phyloP scores from a whole-genome alignment of 495 filamentous ascomycete genomes.

The Pyrenula massariospora region DNA sequence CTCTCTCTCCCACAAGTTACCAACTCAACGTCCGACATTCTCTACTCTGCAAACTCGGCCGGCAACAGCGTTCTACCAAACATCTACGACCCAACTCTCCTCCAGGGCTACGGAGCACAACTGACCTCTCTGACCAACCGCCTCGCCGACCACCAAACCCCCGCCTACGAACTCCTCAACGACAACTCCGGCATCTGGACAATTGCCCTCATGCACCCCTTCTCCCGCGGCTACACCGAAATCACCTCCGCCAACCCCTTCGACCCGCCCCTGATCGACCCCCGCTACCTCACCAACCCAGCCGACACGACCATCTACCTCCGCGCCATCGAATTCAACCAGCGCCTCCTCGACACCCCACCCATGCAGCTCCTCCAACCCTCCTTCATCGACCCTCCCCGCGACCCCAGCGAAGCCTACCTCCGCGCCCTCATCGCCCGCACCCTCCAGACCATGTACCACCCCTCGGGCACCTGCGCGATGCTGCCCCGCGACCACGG shows the following conservation, averaged over 20 bases:
- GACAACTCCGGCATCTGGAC: constrained; percentile 21
- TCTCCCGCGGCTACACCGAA: constrained; percentile 22
- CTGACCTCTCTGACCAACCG: constrained; percentile 14
- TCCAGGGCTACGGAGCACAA: constrained; percentile 14
- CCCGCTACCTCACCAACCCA: constrained; percentile 19
- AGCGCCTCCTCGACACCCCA: neutral
- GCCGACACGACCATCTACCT: constrained; percentile 11
- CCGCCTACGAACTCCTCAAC: constrained; percentile 17
- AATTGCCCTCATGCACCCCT: constrained; percentile 23
- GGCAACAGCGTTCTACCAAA: neutral
- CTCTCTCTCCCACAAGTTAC: constrained; percentile 3
- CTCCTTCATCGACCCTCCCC: neutral
- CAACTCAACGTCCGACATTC: neutral
- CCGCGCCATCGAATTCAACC: constrained; percentile 4
- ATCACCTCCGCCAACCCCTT: constrained; percentile 24
- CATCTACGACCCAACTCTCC: constrained; percentile 1
- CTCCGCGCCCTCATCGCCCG: neutral
- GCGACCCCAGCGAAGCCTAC: neutral
- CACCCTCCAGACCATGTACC: constrained; percentile 3
- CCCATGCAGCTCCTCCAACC: neutral
- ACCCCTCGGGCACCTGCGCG: constrained; percentile 37
- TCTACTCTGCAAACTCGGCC: neutral
- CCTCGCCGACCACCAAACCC: constrained; percentile 22
- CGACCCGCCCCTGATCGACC: constrained; percentile 24
- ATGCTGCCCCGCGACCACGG: constrained; percentile 36